Conservation (phyloP, 371 early-diverging fungal species). For the Capillidium rhysosporum region DNA sequence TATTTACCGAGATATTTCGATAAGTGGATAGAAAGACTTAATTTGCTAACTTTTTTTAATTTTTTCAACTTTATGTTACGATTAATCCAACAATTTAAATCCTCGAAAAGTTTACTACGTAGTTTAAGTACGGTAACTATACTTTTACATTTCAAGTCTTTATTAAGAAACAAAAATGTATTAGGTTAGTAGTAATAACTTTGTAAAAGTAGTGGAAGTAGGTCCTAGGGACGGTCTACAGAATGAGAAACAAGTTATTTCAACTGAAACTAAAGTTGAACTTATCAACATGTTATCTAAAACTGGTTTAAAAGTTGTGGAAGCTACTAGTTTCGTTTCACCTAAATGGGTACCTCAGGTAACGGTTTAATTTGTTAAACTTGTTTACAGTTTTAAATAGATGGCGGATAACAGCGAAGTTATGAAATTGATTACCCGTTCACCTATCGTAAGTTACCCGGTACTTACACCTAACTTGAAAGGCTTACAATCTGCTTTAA, state of each 20-base stretch:
- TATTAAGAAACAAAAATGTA: too few relatives aligned
- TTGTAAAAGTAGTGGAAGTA: slow-evolving; percentile 68
- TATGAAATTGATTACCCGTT: slow-evolving; percentile 36
- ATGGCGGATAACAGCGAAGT: slow-evolving; percentile 77
- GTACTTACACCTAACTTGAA: slow-evolving; percentile 83
- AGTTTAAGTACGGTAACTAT: too few relatives aligned
- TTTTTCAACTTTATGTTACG: too few relatives aligned
- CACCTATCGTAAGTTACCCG: slow-evolving; percentile 53
- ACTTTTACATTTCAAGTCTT: too few relatives aligned
- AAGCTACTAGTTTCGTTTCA: slow-evolving; percentile 89
- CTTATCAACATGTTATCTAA: slow-evolving; percentile 65
- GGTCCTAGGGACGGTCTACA: slow-evolving; percentile 96
- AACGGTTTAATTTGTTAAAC: slow-evolving; percentile 6
- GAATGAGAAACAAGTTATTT: slow-evolving; percentile 74
- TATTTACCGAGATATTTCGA: too few relatives aligned
- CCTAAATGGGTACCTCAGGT: slow-evolving; percentile 96
- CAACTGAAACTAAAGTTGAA: slow-evolving; percentile 57
- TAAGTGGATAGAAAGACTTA: too few relatives aligned
- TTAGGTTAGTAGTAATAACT: not conserved
- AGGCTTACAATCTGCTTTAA: slow-evolving; percentile 65
- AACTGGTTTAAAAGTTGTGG: slow-evolving; percentile 71
- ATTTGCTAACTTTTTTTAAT: too few relatives aligned
- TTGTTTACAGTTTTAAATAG: slow-evolving; percentile 11
- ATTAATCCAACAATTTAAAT: too few relatives aligned
- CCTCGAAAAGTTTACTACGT: too few relatives aligned